Base-by-base conservation (phyloP, 208 protist genomes). In the Wallacemonas sp. region DNA sequence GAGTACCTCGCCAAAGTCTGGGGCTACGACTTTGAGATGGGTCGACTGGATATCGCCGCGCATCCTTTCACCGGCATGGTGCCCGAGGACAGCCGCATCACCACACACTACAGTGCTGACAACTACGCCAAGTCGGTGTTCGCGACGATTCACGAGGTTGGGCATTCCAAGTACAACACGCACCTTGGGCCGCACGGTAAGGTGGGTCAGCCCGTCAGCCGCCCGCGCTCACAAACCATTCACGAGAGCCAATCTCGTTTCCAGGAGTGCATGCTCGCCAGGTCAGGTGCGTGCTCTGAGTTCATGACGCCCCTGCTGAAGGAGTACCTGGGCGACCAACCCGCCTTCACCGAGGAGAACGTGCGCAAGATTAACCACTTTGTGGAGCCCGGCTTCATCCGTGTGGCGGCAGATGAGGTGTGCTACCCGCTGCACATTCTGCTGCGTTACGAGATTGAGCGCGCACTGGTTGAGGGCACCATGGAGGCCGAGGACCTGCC, bases 381-480 rank as follows among this genome's bases (percentile, higher is more conserved):
- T 17, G 81, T 87, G 1, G 30, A 79, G 21, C 81, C 78, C 12
- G 70, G 73, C 31, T 68, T 68, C 26, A 93, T 93, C 53, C 81
- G 87, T 27, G 81, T 90, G 30, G 58, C 80, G 27, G 73, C 84
- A 6, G 87, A 93, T 49, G 87, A 93, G 72, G 54, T 93, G 17
- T 86, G 71, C 41, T 93, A 93, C 72, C 79, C 84, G 9, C 54
- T 93, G 22, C 87, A 93, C 60, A 70, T 93, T 28, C 81, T 89
- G 19, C 39, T 93, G 28, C 69, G 87, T 17, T 89, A 75, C 68
- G 81, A 88, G 47, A 80, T 93, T 56, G 87, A 93, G 64, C 67
- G 71, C 34, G 81, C 58, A 33, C 59, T 93, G 19, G 75, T 93
- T 15, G 70, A 85, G 34, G 83, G 79, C 14, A 79, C 65, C 22